These are phyloP conservation scores for Helicosporidium sp. DNA, from an alignment of 139 green algal species.

Conservation along the genomic window DNA sequence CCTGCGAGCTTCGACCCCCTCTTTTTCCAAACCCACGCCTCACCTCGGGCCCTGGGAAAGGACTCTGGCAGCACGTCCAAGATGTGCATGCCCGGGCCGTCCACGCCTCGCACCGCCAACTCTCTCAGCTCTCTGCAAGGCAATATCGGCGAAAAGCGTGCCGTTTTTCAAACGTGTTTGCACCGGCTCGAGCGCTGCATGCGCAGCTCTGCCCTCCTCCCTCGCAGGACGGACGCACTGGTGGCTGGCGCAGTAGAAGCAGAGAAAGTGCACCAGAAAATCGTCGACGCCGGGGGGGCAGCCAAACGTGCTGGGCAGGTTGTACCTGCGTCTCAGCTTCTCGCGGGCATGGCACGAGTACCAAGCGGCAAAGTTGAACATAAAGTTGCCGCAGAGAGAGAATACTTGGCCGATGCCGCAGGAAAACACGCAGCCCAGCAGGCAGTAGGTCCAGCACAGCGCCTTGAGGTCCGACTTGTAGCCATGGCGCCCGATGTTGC, in stretches of 20 bases:
- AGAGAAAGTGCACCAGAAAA: constrained; percentile 25
- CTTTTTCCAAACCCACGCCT: background rate
- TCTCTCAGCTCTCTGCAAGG: constrained; percentile 17
- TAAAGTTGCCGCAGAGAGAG: constrained; percentile 14
- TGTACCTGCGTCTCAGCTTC: constrained; percentile 18
- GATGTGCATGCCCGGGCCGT: constrained; percentile 23
- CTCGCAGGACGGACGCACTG: too few relatives aligned
- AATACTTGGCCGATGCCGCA: constrained; percentile 16
- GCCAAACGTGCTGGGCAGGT: constrained; percentile 18
- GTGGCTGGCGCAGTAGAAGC: constrained; percentile 21
- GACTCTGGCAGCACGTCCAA: constrained; percentile 16
- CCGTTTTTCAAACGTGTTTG: too few relatives aligned
- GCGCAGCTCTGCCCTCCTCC: too few relatives aligned
- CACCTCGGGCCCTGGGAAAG: constrained; percentile 5
- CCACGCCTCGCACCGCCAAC: constrained; percentile 19
- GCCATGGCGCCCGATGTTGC: constrained; percentile 5
- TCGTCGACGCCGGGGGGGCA: constrained; percentile 24
- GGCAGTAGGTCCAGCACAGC: constrained; percentile 14
- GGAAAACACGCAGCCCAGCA: constrained; percentile 8
- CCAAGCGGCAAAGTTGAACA: constrained; percentile 20
- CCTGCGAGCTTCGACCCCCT: background rate
- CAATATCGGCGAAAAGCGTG: too few relatives aligned
- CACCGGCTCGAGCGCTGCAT: too few relatives aligned
- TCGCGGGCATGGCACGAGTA: constrained; percentile 23
- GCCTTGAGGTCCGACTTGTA: constrained; percentile 18